These are phyloP conservation scores for Eremochloa ophiuroides DNA, from an alignment of 176 grass and related monocot species.

Conservation along the genomic window DNA sequence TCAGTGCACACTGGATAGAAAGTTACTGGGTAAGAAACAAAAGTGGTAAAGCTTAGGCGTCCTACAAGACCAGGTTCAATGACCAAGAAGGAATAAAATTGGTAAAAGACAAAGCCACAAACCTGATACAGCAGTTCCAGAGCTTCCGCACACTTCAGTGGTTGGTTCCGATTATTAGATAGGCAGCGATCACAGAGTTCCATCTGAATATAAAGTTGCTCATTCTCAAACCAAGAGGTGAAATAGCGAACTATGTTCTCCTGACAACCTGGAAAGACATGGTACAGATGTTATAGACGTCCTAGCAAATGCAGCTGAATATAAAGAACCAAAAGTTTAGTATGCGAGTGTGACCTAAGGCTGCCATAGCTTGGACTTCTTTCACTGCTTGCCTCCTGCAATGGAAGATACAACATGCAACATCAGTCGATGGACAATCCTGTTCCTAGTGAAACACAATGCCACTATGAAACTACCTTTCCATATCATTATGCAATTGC, in stretches of 20 bases:
- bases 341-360: conserved; percentile 57
- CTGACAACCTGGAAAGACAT: conserved; percentile 59
- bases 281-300: conserved; percentile 8
- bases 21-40: background rate
- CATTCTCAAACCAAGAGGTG: conserved; percentile 95
- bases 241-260: conserved; percentile 94
- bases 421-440: conserved; percentile 10
- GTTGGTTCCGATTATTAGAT: conserved; percentile 37
- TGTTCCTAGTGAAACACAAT: background rate
- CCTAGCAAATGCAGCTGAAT: background rate
- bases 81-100: conserved; percentile 15
- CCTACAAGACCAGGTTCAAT: background rate
- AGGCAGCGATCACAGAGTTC: conserved; percentile 77
- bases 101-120: background rate
- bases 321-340: conserved; percentile 12
- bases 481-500: conserved; percentile 69
- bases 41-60: background rate
- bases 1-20: too few species aligned
- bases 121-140: conserved; percentile 88
- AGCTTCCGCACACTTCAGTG: conserved; percentile 50
- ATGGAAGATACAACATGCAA: conserved; percentile 30
- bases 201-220: conserved; percentile 91
- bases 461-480: conserved; percentile 55
- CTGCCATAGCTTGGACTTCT: conserved; percentile 85
- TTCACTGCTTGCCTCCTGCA: conserved; percentile 77